Evolutionary conservation across 768 basidiomycete genomes (phyloP).

Genomic region (Myochromella boudieri): DNA sequence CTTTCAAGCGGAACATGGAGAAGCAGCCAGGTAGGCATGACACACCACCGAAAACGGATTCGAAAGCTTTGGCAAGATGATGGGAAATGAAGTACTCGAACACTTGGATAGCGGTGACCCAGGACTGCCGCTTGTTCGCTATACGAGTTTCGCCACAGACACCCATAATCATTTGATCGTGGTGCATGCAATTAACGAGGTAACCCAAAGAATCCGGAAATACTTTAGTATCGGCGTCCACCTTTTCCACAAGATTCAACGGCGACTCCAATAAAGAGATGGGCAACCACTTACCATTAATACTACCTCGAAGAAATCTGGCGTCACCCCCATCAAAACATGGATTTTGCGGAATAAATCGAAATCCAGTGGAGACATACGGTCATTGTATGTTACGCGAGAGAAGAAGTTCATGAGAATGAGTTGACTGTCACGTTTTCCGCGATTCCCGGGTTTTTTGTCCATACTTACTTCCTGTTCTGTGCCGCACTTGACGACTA

Average conservation of each 20-base stretch:
- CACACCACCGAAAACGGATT: conserved; percentile 98
- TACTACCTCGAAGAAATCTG: conserved; percentile 96
- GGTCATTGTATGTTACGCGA: conserved; percentile 97
- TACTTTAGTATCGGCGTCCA: conserved; percentile 97
- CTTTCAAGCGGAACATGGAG: conserved; percentile 98
- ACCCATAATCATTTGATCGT: conserved; percentile 99
- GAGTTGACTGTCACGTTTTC: conserved; percentile 97
- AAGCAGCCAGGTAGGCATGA: conserved; percentile 99
- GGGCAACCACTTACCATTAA: conserved; percentile 86
- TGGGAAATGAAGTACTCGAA: conserved; percentile 99
- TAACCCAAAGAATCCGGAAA: conserved; percentile 87
- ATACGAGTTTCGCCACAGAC: conserved; percentile 98
- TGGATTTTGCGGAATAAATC: conserved; percentile 98
- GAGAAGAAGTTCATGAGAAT: conserved; percentile 99
- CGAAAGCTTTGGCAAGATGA: conserved; percentile 97
- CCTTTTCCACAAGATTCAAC: too few relatives aligned
- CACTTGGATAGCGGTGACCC: conserved; percentile 98
- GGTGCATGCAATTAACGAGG: conserved; percentile 97
- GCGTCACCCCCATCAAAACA: conserved; percentile 96
- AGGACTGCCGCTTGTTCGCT: conserved; percentile 96
- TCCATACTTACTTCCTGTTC: conserved; percentile 79
- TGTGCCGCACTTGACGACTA: conserved; percentile 96
- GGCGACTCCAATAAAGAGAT: too few relatives aligned
- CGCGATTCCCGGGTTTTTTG: conserved; percentile 96
- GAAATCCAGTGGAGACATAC: conserved; percentile 96